phyloP scores from a whole-genome alignment of 176 grass and related monocot species.

The Oryza punctata region DNA sequence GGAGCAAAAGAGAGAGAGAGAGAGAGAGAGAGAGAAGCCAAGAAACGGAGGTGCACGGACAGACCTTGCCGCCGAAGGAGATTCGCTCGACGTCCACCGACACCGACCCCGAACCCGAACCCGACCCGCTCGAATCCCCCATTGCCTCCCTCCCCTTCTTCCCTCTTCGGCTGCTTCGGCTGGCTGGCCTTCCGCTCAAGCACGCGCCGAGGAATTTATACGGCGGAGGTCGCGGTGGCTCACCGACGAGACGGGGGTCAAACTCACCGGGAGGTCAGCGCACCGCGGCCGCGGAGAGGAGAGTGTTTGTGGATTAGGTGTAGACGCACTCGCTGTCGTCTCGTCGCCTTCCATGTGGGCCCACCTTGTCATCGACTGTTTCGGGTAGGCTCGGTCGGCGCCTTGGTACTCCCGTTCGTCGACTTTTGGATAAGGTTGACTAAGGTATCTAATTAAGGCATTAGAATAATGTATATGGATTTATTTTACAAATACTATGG shows the following conservation, averaged over 20 bases:
- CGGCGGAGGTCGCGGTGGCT: neutral
- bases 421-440: no score
- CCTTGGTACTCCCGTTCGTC: no score
- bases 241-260: conserved; percentile 40
- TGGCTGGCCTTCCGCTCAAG: neutral
- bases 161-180: neutral
- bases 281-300: neutral
- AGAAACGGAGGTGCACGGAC: neutral
- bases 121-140: conserved; percentile 68
- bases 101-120: conserved; percentile 42
- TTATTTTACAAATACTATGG: no score
- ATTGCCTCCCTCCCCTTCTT: conserved; percentile 24
- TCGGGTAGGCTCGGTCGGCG: no score
- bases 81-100: conserved; percentile 80
- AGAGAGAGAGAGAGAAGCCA: no score
- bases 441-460: no score
- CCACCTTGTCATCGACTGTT: neutral
- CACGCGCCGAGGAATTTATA: conserved; percentile 24
- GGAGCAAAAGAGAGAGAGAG: neutral
- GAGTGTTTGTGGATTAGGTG: conserved; percentile 14
- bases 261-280: conserved; percentile 40
- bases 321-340: neutral
- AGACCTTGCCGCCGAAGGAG: conserved; percentile 81
- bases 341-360: neutral
- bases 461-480: no score